Conservation (phyloP, 1,139 yeast genomes). For the Yamadazyma sp. region DNA sequence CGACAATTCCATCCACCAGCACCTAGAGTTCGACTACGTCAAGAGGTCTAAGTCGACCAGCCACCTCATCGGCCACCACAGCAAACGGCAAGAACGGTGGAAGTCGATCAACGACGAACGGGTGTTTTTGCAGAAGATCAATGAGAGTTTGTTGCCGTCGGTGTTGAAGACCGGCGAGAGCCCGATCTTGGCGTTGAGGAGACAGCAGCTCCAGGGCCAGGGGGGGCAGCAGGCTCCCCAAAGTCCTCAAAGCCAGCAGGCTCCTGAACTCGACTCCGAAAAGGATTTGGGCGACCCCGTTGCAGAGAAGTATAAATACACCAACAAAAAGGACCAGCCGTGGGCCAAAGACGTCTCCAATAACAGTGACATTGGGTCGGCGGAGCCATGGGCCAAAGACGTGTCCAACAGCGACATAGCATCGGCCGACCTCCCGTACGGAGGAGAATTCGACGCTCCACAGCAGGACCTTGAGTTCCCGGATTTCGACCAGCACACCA, state of each 20-base stretch:
- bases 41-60: conserved; percentile 31
- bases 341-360: no score
- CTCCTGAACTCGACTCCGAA: not conserved
- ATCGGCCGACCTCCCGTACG: conserved; percentile 21
- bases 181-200: conserved; percentile 28
- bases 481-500: conserved; percentile 27
- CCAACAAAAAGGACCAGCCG: conserved; percentile 3
- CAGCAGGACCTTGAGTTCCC: conserved; percentile 15
- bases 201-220: conserved; percentile 19
- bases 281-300: no score
- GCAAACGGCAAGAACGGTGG: conserved; percentile 24
- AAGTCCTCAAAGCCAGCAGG: no score
- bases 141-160: conserved; percentile 36
- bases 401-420: conserved; percentile 4
- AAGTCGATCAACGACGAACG: conserved; percentile 35
- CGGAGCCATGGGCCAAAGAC: no score
- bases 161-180: conserved; percentile 37
- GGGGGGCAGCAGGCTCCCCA: no score
- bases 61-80: conserved; percentile 15
- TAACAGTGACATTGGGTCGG: no score
- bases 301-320: conserved; percentile 6
- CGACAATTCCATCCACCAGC: conserved; percentile 12
- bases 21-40: conserved; percentile 9
- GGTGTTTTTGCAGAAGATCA: conserved; percentile 29
- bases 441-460: conserved; percentile 25